Base-by-base conservation (phyloP, 768 basidiomycete genomes). In the Hygrophorus pudorinus region DNA sequence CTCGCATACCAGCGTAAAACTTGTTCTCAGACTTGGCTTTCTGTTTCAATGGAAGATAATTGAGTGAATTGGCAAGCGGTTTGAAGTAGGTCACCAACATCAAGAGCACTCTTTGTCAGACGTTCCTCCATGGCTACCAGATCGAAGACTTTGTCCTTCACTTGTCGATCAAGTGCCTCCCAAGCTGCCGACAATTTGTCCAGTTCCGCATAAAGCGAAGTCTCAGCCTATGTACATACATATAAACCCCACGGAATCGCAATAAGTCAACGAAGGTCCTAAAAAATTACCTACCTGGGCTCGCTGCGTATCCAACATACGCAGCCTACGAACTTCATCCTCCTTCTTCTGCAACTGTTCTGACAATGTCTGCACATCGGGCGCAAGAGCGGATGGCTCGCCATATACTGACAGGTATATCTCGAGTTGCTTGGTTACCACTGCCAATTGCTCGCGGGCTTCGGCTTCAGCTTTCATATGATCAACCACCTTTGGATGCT, bases 21-120 rank as follows among this genome's bases (percentile, higher is more conserved):
- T 93, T 97, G 67, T 92, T 94, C 48, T 97, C 93, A 12, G 86
- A 80, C 65, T 94, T 97, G 7, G 90, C 87, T 82, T 88, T 89
- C 90, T 97, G 62, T 29, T 42, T 29, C 42, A 34, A 46, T 33
- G 34, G 29, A 47, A 34, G 49, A 13, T 13, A 45, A 17, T 29
- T 11, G 44, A 32, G 10, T 16, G n/a, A 2, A 2, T 29, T 17
- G 39, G 14, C 20, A 18, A 10, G 43, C 16, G 9, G 14, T 9
- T 9, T 30, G 2, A 1, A 46, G 24, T 24, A 20, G 28, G 27
- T 8, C 10, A 40, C 46, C 6, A 7, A 41, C 46, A 9, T 47
- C 46, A 17, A 78, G 70, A 13, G 65, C 65, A 33, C 68, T 62
- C 55, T 81, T 85, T 39, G 67, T 63, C 41, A 93, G 54, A 46